Conservation (phyloP, 176 grass and related monocot genomes). For the Urochloa ruziziensis region DNA sequence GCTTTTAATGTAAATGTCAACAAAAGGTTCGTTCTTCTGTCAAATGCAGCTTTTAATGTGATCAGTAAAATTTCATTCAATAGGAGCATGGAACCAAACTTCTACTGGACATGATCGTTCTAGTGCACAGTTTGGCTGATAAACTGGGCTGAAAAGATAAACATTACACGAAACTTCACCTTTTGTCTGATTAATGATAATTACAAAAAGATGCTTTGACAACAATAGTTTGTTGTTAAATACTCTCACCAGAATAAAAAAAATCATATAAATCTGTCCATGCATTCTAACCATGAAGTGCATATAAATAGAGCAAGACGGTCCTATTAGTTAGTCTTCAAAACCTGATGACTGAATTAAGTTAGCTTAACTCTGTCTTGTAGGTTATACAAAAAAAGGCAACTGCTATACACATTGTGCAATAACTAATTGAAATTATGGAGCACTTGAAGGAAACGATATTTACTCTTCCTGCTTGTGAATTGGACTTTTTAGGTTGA, state of each 20-base stretch:
- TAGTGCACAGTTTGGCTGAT: background rate
- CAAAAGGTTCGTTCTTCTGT: background rate
- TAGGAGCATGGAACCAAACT: background rate
- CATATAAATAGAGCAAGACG: background rate
- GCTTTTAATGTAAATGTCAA: background rate
- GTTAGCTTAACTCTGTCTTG: no score
- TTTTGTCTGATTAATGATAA: background rate
- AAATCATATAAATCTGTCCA: background rate
- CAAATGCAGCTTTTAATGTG: background rate
- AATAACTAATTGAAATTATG: background rate
- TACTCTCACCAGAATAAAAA: background rate
- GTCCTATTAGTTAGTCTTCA: no score
- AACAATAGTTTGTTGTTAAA: background rate
- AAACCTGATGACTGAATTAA: no score
- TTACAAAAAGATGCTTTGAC: background rate
- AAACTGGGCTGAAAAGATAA: background rate
- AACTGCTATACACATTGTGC: background rate
- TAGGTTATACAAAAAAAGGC: background rate
- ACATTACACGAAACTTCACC: background rate
- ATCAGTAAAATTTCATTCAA: background rate
- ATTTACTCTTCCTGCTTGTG: background rate
- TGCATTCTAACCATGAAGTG: background rate
- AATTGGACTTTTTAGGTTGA: background rate
- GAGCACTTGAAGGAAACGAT: background rate
- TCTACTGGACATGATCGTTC: background rate